Evolutionary conservation across 2,329 filamentous ascomycete species (phyloP).

Genomic region (Xylogone sp.): DNA sequence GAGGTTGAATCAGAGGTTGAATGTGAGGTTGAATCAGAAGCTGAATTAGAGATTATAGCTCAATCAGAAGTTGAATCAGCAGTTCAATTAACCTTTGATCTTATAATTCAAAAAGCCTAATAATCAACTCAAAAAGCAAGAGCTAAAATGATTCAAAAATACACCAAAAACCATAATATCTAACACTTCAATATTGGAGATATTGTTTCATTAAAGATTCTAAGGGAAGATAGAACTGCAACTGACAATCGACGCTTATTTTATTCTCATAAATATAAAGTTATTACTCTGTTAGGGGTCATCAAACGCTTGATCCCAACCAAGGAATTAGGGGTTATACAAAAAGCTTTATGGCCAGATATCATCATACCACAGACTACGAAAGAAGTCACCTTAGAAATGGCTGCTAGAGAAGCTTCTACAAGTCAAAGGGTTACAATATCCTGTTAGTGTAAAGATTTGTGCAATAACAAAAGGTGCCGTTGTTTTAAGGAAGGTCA

Average conservation of each 20-base stretch:
- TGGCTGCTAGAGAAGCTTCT: background rate
- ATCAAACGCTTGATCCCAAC: slow-evolving; percentile 1
- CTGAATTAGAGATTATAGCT: too few species aligned
- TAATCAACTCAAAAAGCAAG: too few species aligned
- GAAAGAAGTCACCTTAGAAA: background rate
- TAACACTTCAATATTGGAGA: slow-evolving; percentile 2
- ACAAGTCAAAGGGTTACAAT: background rate
- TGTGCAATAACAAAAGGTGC: background rate
- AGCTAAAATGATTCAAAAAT: too few species aligned
- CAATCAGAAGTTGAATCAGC: too few species aligned
- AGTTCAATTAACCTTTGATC: too few species aligned
- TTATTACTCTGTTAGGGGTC: background rate
- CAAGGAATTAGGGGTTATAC: background rate
- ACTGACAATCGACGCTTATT: background rate
- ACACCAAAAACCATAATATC: slow-evolving; percentile 1
- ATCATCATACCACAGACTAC: slow-evolving; percentile 1
- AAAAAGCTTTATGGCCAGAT: slow-evolving; percentile 1
- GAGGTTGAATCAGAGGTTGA: too few species aligned
- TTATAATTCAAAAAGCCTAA: too few species aligned
- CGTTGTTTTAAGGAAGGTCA: background rate
- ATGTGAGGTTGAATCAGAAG: too few species aligned
- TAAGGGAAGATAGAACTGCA: background rate
- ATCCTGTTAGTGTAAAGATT: background rate
- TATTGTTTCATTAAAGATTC: background rate
- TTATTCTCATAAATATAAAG: background rate